Evolutionary conservation across 495 filamentous ascomycete species (phyloP), one percentile per base, ranked within the genome.

Genomic region (Immersiella caudata): DNA sequence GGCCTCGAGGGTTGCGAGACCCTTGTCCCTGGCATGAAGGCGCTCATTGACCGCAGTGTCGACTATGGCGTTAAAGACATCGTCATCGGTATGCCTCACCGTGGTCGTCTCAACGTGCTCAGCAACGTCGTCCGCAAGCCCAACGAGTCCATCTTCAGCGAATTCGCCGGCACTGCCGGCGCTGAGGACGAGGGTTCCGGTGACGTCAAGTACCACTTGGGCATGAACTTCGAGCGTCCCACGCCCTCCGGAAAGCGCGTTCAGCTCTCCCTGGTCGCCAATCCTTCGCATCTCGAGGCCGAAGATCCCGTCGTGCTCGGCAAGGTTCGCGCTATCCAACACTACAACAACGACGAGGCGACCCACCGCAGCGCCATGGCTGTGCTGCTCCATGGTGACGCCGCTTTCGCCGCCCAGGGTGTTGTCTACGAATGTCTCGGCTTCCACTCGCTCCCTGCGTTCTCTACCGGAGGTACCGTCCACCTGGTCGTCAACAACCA

Each of bases 401-500:
- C 95, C 67, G 95, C 95, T 67, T 96, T 99, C 77, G 93, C 95
- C 66, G 95, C 85, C 54, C 95, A 99, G 82, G 95, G 95, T 82
- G 82, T 99, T 68, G 95, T 99, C 58, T 99, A 99, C 80, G 95
- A 99, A 82, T 97, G 94, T 67, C 90, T 99, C 84, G 95, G 95
- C 66, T 97, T 99, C 88, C 91, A 97, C 81, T 88, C 92, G 26
- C 88, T 99, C 11, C 95, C 95, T 33, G 91, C 90, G 51, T 99
- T 97, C 84, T 97, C 94, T 24, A 98, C 96, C 60, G 95, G 95
- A 73, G 95, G 95, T 73, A 99, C 95, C 60, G 93, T 99, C 76
- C 95, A 99, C 81, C 83, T 99, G 69, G 88, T 99, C 58, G 93
- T 98, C 71, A 99, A 99, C 88, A 99, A 99, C 86, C 95, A 99